These are phyloP conservation scores for Brassica rapa DNA, from an alignment of 345 rosid species.

Conservation along the genomic window DNA sequence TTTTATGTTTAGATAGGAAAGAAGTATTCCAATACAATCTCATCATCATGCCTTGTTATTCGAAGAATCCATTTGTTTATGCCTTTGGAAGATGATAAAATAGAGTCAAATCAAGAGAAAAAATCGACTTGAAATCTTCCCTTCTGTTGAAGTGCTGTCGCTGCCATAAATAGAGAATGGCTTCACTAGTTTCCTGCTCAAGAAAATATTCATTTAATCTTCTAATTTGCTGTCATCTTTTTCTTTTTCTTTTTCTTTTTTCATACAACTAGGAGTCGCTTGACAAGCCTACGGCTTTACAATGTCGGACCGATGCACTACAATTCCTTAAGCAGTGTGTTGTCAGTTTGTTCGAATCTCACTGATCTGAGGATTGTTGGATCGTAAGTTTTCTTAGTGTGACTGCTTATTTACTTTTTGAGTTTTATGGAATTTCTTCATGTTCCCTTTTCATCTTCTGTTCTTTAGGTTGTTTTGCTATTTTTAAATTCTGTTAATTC, in stretches of 20 bases:
- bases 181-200: neutral
- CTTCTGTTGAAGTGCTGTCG: constrained; percentile 23
- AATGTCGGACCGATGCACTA: constrained; percentile 65
- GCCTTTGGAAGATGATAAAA: neutral
- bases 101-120: constrained; percentile 40
- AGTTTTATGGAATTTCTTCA: constrained; percentile 6
- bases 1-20: constrained; percentile 4
- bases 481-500: neutral
- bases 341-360: constrained; percentile 65
- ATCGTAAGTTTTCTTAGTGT: constrained; percentile 57
- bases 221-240: constrained; percentile 17
- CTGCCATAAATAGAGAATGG: constrained; percentile 43
- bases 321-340: constrained; percentile 54
- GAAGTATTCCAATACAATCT: neutral
- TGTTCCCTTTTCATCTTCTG: neutral
- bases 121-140: constrained; percentile 35
- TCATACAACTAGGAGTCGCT: constrained; percentile 47
- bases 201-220: neutral
- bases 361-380: constrained; percentile 81
- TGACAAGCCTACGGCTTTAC: constrained; percentile 73
- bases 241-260: constrained; percentile 11
- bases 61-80: neutral
- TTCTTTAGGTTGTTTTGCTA: neutral
- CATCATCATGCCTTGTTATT: neutral
- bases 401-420: neutral